Evolutionary conservation across 2,329 filamentous ascomycete species (phyloP).

Genomic region (Talaromyces sp.): DNA sequence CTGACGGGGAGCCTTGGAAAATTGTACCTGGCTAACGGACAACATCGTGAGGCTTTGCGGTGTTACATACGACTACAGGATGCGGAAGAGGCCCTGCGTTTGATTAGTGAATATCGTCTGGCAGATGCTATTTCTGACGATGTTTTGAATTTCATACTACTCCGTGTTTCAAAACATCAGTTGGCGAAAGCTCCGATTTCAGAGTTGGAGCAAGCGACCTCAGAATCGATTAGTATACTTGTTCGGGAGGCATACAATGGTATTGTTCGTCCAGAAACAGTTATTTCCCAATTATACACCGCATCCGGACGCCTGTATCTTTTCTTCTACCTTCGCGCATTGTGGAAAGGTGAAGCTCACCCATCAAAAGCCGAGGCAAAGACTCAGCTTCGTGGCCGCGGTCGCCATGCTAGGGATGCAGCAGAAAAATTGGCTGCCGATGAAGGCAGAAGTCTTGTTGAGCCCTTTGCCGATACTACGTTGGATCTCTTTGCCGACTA

Average conservation of each 20-base stretch:
- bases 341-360: slow-evolving; percentile 76
- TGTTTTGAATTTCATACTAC: slow-evolving; percentile 79
- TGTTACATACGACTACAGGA: slow-evolving; percentile 91
- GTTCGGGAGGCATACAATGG: slow-evolving; percentile 90
- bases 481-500: slow-evolving; percentile 83
- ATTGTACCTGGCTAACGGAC: slow-evolving; percentile 76
- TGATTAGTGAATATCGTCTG: slow-evolving; percentile 87
- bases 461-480: slow-evolving; percentile 81
- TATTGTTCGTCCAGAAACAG: slow-evolving; percentile 71
- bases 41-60: slow-evolving; percentile 76
- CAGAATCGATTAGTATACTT: slow-evolving; percentile 79
- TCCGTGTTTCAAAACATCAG: slow-evolving; percentile 74
- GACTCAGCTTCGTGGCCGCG: slow-evolving; percentile 31
- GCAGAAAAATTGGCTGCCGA: slow-evolving; percentile 49
- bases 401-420: slow-evolving; percentile 39
- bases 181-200: slow-evolving; percentile 61
- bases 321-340: slow-evolving; percentile 83
- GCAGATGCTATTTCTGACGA: slow-evolving; percentile 85
- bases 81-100: slow-evolving; percentile 78
- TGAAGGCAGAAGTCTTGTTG: slow-evolving; percentile 67
- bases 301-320: slow-evolving; percentile 70
- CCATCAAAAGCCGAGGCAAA: slow-evolving; percentile 31
- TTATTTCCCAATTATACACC: slow-evolving; percentile 72
- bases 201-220: slow-evolving; percentile 75
- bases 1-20: slow-evolving; percentile 83